Evolutionary conservation across 257 asterid species (phyloP).

Genomic region (Osmanthus fragrans): DNA sequence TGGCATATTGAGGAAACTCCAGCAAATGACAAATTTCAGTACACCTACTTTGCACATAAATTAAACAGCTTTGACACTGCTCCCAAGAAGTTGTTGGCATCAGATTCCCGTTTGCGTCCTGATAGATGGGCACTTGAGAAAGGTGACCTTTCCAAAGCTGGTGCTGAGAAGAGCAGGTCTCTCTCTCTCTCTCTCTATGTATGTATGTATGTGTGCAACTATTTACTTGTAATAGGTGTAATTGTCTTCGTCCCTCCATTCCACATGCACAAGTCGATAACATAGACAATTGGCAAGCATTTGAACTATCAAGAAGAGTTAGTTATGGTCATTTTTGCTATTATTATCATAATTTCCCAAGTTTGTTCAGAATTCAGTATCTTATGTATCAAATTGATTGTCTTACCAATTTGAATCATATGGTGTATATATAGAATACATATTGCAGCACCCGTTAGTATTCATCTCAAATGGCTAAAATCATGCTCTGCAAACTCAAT

Average conservation of each 20-base stretch:
- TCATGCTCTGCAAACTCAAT: not conserved
- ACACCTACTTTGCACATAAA: conserved; percentile 90
- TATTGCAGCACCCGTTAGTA: not conserved
- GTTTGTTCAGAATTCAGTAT: not conserved
- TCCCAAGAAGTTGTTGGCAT: conserved; percentile 80
- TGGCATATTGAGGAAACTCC: conserved; percentile 84
- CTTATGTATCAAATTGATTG: not conserved
- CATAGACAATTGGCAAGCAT: not conserved
- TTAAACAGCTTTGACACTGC: conserved; percentile 91
- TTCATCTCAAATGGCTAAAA: not conserved
- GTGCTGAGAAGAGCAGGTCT: conserved; percentile 90
- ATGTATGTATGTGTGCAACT: not conserved
- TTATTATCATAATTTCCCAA: not conserved
- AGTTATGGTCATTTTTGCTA: not conserved
- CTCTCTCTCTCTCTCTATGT: conserved; percentile 4
- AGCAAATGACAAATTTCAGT: conserved; percentile 79
- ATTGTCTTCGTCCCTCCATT: not conserved
- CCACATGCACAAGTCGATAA: not conserved
- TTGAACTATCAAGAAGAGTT: not conserved
- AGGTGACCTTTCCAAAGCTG: conserved; percentile 90
- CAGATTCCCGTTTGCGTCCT: conserved; percentile 98
- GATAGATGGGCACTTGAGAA: conserved; percentile 96
- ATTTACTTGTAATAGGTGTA: not conserved
- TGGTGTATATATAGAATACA: not conserved
- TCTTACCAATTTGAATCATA: not conserved